These are phyloP conservation scores for Epichloe uncinata DNA, from an alignment of 2,329 filamentous ascomycete genomes.

Conservation along the genomic window DNA sequence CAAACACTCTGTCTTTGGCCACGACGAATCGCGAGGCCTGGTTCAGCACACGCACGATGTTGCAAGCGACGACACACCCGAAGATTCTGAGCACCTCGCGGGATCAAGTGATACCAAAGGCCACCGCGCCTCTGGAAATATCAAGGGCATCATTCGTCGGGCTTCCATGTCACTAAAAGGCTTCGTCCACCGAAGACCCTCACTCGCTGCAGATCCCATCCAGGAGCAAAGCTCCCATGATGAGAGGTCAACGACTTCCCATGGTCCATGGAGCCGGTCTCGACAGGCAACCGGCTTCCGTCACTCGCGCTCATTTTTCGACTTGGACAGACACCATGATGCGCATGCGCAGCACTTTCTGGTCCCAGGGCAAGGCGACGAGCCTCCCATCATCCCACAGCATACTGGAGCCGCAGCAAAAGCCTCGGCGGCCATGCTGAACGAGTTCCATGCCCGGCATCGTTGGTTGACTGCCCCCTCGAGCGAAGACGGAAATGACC, in stretches of 20 bases:
- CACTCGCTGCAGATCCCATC: slow-evolving; percentile 21
- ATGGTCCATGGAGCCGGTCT: slow-evolving; percentile 37
- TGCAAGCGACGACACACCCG: slow-evolving; percentile 20
- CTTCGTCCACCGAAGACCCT: slow-evolving; percentile 36
- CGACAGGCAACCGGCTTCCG: slow-evolving; percentile 38
- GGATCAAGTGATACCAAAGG: slow-evolving; percentile 14
- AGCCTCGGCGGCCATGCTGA: slow-evolving; percentile 46
- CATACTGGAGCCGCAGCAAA: slow-evolving; percentile 49
- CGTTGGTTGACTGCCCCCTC: slow-evolving; percentile 27
- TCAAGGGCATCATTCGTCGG: slow-evolving; percentile 40
- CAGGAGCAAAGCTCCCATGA: slow-evolving; percentile 15
- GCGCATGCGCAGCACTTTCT: slow-evolving; percentile 20
- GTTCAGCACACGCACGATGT: slow-evolving; percentile 18
- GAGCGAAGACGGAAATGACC: slow-evolving; percentile 38
- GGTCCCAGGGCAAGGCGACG: slow-evolving; percentile 35
- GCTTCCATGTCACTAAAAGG: slow-evolving; percentile 42
- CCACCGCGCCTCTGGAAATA: slow-evolving; percentile 16
- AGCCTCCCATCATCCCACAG: slow-evolving; percentile 46
- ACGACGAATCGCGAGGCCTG: slow-evolving; percentile 18
- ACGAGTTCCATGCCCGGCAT: slow-evolving; percentile 31
- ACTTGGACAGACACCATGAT: slow-evolving; percentile 22
- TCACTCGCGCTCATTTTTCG: slow-evolving; percentile 31
- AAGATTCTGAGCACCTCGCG: slow-evolving; percentile 11
- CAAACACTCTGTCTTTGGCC: slow-evolving; percentile 27
- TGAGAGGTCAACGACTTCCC: slow-evolving; percentile 30